Base-by-base conservation (phyloP, 148 eudicot genomes). In the Fagopyrum homotropicum region DNA sequence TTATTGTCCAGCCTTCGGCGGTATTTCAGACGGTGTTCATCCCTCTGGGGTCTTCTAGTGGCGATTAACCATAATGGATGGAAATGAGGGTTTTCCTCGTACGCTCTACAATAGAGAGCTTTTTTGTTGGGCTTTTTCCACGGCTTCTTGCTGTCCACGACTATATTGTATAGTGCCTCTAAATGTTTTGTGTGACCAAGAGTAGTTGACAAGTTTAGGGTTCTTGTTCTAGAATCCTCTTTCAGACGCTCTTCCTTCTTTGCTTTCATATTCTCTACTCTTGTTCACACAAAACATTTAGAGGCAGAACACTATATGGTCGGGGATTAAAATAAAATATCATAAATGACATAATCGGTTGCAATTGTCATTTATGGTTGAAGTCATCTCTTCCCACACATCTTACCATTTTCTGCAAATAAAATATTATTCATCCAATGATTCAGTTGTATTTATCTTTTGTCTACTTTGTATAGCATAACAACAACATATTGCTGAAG, bases 361-460 rank as follows among this genome's bases (percentile, higher is more conserved):
- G 26, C 26, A 22, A 22, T 22, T 22, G 26, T 22, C 59, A 1
- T 14, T 54, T 54, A 90, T 50, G 16, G 85, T 86, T 71, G 88
- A 82, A 10, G 74, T 82, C 49, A 93, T 64, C 82, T 89, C 86
- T 14, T 91, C 93, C 97, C 95, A 94, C 74, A 77, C 76, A 73
- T 88, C 87, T 74, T 81, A 80, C 81, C 83, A 7, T 79, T 79
- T 17, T 22, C 85, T 82, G 79, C 46, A 71, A 1, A 46, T 12
- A 45, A 8, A 0, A 61, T 19, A 4, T 14, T 69, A 14, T 22
- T 22, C 26, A 22, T 22, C 7, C 7, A 22, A 17, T 1, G 17
- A 55, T 19, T 0, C 5, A 60, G 29, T 8, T 14, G 17, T 16
- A 52, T 12, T 22, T 10, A 11, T 52, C 3, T 52, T 17, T 52